These are phyloP conservation scores for Lichtheimia ramosa DNA, from an alignment of 371 early-diverging fungal species.

Conservation along the genomic window DNA sequence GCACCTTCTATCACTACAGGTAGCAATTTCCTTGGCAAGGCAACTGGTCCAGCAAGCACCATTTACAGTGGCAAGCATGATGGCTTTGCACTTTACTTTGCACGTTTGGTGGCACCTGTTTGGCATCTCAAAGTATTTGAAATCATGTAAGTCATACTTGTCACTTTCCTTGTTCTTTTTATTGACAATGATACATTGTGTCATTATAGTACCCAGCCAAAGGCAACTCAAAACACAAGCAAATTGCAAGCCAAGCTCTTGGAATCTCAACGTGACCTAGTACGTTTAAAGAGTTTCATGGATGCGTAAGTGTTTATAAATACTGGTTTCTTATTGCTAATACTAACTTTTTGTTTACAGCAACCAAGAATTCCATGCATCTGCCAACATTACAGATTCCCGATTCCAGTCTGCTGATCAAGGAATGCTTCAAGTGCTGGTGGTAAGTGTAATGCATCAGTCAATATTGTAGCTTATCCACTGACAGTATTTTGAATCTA, in stretches of 20 bases:
- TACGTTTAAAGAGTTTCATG: constrained; percentile 51
- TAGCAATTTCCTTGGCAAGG: constrained; percentile 50
- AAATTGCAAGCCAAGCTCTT: constrained; percentile 28
- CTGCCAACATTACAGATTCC: constrained; percentile 25
- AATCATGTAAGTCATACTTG: constrained; percentile 17
- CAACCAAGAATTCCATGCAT: constrained; percentile 28
- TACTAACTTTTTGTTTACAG: constrained; percentile 6
- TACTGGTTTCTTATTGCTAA: background rate
- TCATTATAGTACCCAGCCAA: background rate
- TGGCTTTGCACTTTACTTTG: constrained; percentile 77
- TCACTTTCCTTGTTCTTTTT: background rate
- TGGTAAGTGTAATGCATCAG: constrained; percentile 12
- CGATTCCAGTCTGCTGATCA: constrained; percentile 26
- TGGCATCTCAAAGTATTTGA: constrained; percentile 68
- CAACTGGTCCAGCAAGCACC: constrained; percentile 46
- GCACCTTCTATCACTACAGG: constrained; percentile 15
- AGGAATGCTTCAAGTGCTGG: constrained; percentile 18
- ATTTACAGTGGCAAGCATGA: constrained; percentile 71
- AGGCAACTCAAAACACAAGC: background rate
- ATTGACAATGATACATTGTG: background rate
- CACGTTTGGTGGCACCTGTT: constrained; percentile 71
- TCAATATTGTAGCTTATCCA: background rate
- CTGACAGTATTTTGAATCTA: constrained; percentile 13
- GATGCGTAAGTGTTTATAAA: constrained; percentile 27
- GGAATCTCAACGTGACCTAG: constrained; percentile 46